These are phyloP conservation scores for Lizonia empirigonia DNA, from an alignment of 2,329 filamentous ascomycete genomes.

Conservation along the genomic window DNA sequence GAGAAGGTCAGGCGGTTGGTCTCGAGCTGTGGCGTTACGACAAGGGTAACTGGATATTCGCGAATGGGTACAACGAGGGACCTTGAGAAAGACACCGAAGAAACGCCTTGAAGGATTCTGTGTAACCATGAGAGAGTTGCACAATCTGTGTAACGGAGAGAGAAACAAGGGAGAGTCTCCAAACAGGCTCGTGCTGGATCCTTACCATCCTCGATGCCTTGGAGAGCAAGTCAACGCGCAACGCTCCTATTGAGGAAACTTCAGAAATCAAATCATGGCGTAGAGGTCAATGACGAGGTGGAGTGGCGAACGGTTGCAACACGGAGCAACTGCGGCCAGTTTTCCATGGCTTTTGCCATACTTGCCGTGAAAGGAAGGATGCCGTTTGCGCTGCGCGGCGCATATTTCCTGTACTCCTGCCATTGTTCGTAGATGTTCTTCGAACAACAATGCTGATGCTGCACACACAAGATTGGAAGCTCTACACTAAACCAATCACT, in stretches of 20 bases:
- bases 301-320: slow-evolving; percentile 9
- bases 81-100: slow-evolving; percentile 6
- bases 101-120: slow-evolving; percentile 8
- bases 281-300: not conserved
- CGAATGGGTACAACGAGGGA: slow-evolving; percentile 38
- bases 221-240: not conserved
- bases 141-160: not conserved
- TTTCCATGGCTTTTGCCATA: slow-evolving; percentile 17
- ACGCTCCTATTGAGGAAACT: not conserved
- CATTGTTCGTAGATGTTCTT: not conserved
- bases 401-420: not conserved
- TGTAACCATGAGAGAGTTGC: not conserved
- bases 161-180: not conserved
- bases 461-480: too few species aligned
- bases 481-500: too few species aligned
- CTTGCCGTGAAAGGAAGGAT: slow-evolving; percentile 17
- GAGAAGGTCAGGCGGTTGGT: slow-evolving; percentile 46
- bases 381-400: slow-evolving; percentile 3
- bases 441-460: not conserved
- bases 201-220: not conserved
- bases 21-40: slow-evolving; percentile 53
- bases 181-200: not conserved
- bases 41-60: slow-evolving; percentile 49
- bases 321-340: slow-evolving; percentile 19
- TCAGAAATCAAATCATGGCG: not conserved